phyloP scores from a whole-genome alignment of 495 filamentous ascomycete species.

The Xeromyces bisporus region DNA sequence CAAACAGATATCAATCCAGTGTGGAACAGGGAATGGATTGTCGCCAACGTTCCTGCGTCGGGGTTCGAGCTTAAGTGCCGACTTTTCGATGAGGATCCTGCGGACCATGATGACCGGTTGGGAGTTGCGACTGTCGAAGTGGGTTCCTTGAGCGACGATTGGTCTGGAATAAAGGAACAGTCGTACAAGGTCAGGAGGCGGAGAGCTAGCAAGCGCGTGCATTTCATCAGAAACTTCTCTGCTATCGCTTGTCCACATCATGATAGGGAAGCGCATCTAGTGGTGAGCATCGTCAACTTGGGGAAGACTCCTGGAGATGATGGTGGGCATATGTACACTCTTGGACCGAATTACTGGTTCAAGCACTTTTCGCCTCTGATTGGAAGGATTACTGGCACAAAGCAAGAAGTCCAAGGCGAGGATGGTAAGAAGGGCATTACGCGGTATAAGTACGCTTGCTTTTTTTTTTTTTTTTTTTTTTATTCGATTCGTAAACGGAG shows the following conservation, averaged over 20 bases:
- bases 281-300: slow-evolving; percentile 54
- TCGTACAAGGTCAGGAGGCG: slow-evolving; percentile 63
- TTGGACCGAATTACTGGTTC: slow-evolving; percentile 59
- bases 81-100: slow-evolving; percentile 76
- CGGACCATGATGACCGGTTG: slow-evolving; percentile 73
- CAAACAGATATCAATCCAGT: slow-evolving; percentile 49
- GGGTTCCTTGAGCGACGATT: slow-evolving; percentile 37
- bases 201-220: slow-evolving; percentile 70
- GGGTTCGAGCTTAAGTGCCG: slow-evolving; percentile 69
- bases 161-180: slow-evolving; percentile 48
- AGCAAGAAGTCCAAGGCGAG: slow-evolving; percentile 36
- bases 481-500: neutral
- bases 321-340: slow-evolving; percentile 63
- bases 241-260: slow-evolving; percentile 36
- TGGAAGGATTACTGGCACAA: slow-evolving; percentile 61
- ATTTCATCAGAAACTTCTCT: slow-evolving; percentile 48
- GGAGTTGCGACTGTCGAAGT: slow-evolving; percentile 63
- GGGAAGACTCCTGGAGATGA: slow-evolving; percentile 54
- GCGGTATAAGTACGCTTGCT: slow-evolving; percentile 50
- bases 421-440: slow-evolving; percentile 34
- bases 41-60: slow-evolving; percentile 63
- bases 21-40: slow-evolving; percentile 77
- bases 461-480: neutral
- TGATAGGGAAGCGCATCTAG: slow-evolving; percentile 41
- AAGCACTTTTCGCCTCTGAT: slow-evolving; percentile 83